Percentiles rank a stretch among this genome's conserved stretches.
These are phyloP conservation scores for Apocynum venetum DNA, from an alignment of 257 asterid genomes.

Conservation along the genomic window DNA sequence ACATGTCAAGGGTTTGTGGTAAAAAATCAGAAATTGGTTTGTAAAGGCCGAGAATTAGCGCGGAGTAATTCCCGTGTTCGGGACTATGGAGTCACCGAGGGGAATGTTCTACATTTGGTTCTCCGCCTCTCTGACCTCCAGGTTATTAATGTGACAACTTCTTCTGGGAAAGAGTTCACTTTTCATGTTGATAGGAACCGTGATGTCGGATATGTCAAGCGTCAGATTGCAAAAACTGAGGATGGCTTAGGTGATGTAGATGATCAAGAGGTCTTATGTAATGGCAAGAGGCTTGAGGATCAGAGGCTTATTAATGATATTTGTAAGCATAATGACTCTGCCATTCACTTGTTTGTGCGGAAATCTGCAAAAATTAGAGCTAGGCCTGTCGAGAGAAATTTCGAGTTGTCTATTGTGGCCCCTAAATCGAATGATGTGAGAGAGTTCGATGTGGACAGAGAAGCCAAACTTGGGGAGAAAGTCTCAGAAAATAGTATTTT, in stretches of 20 bases:
- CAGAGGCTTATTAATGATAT: conserved; percentile 67
- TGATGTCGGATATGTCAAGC: conserved; percentile 72
- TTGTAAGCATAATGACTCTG: conserved; percentile 60
- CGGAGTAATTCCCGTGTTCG: conserved; percentile 66
- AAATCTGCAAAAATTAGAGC: conserved; percentile 73
- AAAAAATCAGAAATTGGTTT: conserved; percentile 71
- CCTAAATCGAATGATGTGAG: conserved; percentile 30
- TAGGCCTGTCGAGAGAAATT: conserved; percentile 58
- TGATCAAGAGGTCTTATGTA: conserved; percentile 70
- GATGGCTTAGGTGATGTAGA: conserved; percentile 33
- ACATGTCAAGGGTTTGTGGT: conserved; percentile 63
- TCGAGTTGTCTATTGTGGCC: conserved; percentile 63
- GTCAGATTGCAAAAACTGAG: conserved; percentile 49
- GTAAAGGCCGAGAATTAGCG: conserved; percentile 76
- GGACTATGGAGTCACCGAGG: conserved; percentile 75
- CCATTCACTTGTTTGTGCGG: conserved; percentile 71
- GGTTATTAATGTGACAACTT: conserved; percentile 58
- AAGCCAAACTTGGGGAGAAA: conserved; percentile 21
- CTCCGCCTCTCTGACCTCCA: conserved; percentile 71
- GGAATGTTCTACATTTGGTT: conserved; percentile 76
- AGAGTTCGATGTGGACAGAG: conserved; percentile 25
- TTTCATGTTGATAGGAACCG: conserved; percentile 64
- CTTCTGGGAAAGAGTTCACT: conserved; percentile 70
- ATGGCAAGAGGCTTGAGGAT: conserved; percentile 73
- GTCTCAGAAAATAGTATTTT: conserved; percentile 26